Evolutionary conservation across 2,329 filamentous ascomycete genomes (phyloP), one percentile per base, ranked within the genome.

Genomic region (Ascochyta rabiei): DNA sequence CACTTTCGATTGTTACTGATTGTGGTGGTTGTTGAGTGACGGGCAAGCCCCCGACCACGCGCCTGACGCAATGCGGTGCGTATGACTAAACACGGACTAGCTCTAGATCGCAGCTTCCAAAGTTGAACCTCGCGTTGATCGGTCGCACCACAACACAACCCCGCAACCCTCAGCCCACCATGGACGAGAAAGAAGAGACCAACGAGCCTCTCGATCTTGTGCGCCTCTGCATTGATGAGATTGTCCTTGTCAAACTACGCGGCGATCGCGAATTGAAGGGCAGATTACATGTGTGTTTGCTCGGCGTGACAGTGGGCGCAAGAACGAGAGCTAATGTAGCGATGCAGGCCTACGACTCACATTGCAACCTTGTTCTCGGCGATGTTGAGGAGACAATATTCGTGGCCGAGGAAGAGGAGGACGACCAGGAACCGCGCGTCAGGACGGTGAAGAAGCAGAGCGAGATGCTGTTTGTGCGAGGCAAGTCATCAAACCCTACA

Each of bases 341-440:
- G 12, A 15, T 2, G 7, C 37, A 99, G 95, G 95, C 95, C 51
- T 99, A 99, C 75, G 95, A 99, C 74, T 96, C 91, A 71, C 95
- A 99, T 77, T 99, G 96, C 84, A 99, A 99, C 72, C 79, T 99
- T 39, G 91, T 99, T 6, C 83, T 99, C 6, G 93, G 95, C 49
- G 95, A 99, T 63, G 95, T 98, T 4, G 92, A 97, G 73, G 95
- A 99, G 81, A 98, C 93, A 6, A 92, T 99, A 64, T 99, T 96
- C 74, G 83, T 93, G 30, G 88, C 96, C 4, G 93, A 96, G 56
- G 93, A 96, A 56, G 89, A 92, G 13, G 91, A 96, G 35, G 89
- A 92, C 12, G 91, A 96, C 34, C 87, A 89, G 53, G 88, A 84
- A 59, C 64, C 68, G 26, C 62, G 65, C 43, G 68, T 72, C 45